Evolutionary conservation across 2,329 filamentous ascomycete species (phyloP).

Genomic region (Aspergillus aculeatus): DNA sequence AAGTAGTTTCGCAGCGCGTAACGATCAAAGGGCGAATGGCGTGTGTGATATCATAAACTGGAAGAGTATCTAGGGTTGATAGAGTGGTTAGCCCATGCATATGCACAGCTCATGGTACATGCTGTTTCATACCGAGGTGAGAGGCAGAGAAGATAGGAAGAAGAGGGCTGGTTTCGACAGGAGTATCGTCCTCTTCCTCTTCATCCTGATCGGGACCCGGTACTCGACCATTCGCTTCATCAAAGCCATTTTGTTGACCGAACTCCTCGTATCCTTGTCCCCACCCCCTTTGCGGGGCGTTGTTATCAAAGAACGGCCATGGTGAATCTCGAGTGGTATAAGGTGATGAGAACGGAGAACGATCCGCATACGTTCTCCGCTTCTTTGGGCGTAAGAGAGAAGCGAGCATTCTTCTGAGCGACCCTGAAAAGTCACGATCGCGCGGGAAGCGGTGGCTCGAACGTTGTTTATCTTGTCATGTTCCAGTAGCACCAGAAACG

Average conservation of each 20-base stretch:
- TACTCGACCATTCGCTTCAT: conserved; percentile 40
- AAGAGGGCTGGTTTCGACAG: conserved; percentile 51
- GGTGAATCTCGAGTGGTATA: conserved; percentile 24
- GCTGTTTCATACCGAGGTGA: conserved; percentile 62
- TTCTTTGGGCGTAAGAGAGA: conserved; percentile 34
- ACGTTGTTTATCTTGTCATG: conserved; percentile 3
- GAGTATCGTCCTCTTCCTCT: conserved; percentile 45
- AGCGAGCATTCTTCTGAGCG: conserved; percentile 27
- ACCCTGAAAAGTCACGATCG: neutral
- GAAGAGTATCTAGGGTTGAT: conserved; percentile 66
- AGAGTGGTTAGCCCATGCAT: neutral
- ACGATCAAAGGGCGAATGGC: conserved; percentile 82
- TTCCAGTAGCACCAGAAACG: neutral
- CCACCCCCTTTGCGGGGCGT: conserved; percentile 3
- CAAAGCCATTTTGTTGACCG: conserved; percentile 24
- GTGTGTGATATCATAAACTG: conserved; percentile 88
- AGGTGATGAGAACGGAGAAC: conserved; percentile 31
- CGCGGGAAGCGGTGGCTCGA: neutral
- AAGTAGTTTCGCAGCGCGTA: conserved; percentile 81
- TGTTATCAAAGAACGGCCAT: conserved; percentile 20
- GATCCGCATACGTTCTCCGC: conserved; percentile 24
- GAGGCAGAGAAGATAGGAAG: conserved; percentile 78
- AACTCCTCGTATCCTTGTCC: conserved; percentile 20
- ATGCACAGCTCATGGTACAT: neutral
- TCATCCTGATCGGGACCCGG: conserved; percentile 41